Conservation (phyloP, 2,329 filamentous ascomycete genomes). For the Bisporella sp. region DNA sequence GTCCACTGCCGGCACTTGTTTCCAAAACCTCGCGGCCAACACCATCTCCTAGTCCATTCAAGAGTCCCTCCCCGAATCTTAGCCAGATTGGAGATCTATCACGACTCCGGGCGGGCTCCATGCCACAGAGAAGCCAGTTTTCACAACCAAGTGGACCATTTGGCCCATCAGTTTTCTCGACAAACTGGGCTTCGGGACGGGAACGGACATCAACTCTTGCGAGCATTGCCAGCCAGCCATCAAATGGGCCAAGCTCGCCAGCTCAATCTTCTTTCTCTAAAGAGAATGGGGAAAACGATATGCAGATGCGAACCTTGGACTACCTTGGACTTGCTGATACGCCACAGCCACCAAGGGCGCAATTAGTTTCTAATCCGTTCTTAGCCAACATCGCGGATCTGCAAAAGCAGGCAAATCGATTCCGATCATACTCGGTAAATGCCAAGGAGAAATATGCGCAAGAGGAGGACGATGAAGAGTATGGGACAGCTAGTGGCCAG, state of each 20-base stretch:
- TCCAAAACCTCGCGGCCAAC: constrained; percentile 79
- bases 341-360: constrained; percentile 71
- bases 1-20: constrained; percentile 44
- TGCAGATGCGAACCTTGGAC: constrained; percentile 83
- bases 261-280: constrained; percentile 79
- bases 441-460: constrained; percentile 96
- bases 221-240: constrained; percentile 77
- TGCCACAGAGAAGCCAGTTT: constrained; percentile 80
- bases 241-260: constrained; percentile 83
- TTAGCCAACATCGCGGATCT: constrained; percentile 58
- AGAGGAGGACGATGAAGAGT: constrained; percentile 78
- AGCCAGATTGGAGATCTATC: constrained; percentile 52
- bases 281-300: constrained; percentile 82
- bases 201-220: constrained; percentile 82
- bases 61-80: constrained; percentile 54
- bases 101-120: constrained; percentile 82
- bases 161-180: constrained; percentile 80
- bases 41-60: constrained; percentile 81
- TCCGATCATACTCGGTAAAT: constrained; percentile 97
- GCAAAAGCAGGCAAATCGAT: constrained; percentile 73
- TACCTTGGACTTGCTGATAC: constrained; percentile 94
- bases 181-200: constrained; percentile 74
- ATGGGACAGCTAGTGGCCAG: constrained; percentile 48
- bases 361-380: constrained; percentile 62
- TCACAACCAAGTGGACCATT: constrained; percentile 59